Evolutionary conservation across 148 eudicot species (phyloP).

Genomic region (Rhododendron simsii): DNA sequence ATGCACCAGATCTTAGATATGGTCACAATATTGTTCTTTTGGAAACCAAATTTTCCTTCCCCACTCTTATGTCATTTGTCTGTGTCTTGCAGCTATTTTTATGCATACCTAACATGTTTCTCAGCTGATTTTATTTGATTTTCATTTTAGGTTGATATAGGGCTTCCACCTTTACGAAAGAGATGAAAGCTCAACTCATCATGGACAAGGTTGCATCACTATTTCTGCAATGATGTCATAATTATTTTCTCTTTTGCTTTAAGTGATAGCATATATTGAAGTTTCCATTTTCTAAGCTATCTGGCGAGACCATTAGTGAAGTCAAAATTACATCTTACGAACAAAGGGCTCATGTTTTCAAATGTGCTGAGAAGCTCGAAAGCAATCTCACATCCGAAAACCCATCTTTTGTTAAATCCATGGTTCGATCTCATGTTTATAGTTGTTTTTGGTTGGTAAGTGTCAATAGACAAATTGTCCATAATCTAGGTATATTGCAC

Average conservation of each 20-base stretch:
- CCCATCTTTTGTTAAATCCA: slow-evolving; percentile 56
- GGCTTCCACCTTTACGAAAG: slow-evolving; percentile 31
- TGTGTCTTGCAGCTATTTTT: too few relatives aligned
- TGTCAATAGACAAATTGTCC: background rate
- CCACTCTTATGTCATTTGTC: background rate
- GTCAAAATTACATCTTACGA: slow-evolving; percentile 41
- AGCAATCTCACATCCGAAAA: slow-evolving; percentile 35
- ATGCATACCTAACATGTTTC: background rate
- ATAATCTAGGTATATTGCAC: background rate
- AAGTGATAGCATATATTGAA: background rate
- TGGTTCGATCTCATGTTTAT: slow-evolving; percentile 69
- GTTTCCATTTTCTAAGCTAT: slow-evolving; percentile 31
- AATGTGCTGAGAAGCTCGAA: slow-evolving; percentile 43
- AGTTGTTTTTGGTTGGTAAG: slow-evolving; percentile 84
- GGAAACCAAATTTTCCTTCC: background rate
- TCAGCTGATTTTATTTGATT: background rate
- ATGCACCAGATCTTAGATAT: background rate
- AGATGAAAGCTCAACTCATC: slow-evolving; percentile 33
- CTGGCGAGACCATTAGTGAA: slow-evolving; percentile 54
- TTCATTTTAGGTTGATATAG: slow-evolving; percentile 31
- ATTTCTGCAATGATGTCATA: background rate
- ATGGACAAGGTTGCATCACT: slow-evolving; percentile 41
- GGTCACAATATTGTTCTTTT: background rate
- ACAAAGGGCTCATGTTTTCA: slow-evolving; percentile 35
- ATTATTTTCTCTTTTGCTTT: background rate